These are phyloP conservation scores for Rhizophora apiculata DNA, from an alignment of 345 rosid species.

Conservation along the genomic window DNA sequence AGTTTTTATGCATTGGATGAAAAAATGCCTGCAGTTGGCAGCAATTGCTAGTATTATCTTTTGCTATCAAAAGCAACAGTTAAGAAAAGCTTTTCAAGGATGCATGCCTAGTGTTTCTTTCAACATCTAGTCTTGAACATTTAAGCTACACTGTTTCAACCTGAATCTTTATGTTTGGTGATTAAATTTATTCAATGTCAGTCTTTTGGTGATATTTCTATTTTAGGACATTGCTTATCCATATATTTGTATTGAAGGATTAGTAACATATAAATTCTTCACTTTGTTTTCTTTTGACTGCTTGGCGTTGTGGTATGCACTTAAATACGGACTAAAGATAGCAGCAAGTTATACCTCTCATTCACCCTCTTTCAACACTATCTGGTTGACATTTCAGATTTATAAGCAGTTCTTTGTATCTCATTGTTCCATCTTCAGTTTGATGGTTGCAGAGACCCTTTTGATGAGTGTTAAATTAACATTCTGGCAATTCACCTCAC, in stretches of 20 bases:
- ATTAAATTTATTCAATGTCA: not conserved
- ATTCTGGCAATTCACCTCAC: not conserved
- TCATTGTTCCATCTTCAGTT: too few species aligned
- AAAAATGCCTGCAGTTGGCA: not conserved
- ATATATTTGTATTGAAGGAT: not conserved
- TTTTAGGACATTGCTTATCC: not conserved
- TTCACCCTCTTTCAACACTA: not conserved
- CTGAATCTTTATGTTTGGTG: constrained; percentile 1
- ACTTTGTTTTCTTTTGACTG: not conserved
- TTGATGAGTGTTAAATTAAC: not conserved
- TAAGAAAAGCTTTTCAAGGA: not conserved
- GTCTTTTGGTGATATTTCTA: not conserved
- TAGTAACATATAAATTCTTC: not conserved
- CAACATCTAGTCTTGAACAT: not conserved
- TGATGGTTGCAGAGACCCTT: not conserved
- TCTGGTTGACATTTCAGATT: not conserved
- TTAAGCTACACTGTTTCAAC: not conserved
- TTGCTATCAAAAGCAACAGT: not conserved
- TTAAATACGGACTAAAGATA: not conserved
- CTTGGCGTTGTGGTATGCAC: not conserved
- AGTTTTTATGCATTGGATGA: constrained; percentile 14
- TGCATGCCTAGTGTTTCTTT: not conserved
- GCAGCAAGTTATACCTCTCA: not conserved
- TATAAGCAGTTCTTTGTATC: too few species aligned
- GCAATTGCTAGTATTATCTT: not conserved